Conservation (phyloP, 1,139 yeast species). For the Yamadazyma aaseri region DNA sequence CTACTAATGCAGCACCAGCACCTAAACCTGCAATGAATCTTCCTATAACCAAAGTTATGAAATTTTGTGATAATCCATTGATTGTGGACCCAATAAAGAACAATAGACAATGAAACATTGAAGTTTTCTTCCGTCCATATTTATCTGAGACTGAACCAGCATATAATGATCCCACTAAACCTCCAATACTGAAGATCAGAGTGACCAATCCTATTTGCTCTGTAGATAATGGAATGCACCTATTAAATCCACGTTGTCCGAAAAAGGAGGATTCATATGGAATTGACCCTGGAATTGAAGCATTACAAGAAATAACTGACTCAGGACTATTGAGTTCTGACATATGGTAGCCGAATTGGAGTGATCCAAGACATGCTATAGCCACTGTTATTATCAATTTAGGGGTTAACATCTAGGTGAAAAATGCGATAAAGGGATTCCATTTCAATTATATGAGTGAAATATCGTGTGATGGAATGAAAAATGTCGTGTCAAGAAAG, state of each 20-base stretch:
- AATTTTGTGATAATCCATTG: conserved; percentile 52
- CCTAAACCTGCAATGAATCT: conserved; percentile 78
- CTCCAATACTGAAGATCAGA: conserved; percentile 83
- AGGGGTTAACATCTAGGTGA: conserved; percentile 17
- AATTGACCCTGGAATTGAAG: conserved; percentile 28
- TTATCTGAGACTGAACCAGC: conserved; percentile 71
- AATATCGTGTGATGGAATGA: too few species aligned
- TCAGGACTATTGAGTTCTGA: conserved; percentile 50
- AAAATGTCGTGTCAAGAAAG: too few species aligned
- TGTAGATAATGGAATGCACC: conserved; percentile 60
- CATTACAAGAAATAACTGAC: conserved; percentile 37
- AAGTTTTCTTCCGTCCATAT: conserved; percentile 62
- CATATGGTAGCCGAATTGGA: conserved; percentile 52
- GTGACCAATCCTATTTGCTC: conserved; percentile 78
- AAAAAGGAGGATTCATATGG: conserved; percentile 38
- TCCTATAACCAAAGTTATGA: conserved; percentile 54
- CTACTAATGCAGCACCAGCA: conserved; percentile 85
- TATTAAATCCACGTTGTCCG: conserved; percentile 33
- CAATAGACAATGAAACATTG: conserved; percentile 53
- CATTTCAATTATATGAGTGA: too few species aligned
- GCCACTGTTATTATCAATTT: conserved; percentile 31
- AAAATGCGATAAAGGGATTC: too few species aligned
- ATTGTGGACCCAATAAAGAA: conserved; percentile 69
- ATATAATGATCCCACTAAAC: conserved; percentile 71
- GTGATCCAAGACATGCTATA: conserved; percentile 42